Evolutionary conservation across 2,329 filamentous ascomycete genomes (phyloP), one percentile per base, ranked within the genome.

Genomic region (Botrytis paeoniae): DNA sequence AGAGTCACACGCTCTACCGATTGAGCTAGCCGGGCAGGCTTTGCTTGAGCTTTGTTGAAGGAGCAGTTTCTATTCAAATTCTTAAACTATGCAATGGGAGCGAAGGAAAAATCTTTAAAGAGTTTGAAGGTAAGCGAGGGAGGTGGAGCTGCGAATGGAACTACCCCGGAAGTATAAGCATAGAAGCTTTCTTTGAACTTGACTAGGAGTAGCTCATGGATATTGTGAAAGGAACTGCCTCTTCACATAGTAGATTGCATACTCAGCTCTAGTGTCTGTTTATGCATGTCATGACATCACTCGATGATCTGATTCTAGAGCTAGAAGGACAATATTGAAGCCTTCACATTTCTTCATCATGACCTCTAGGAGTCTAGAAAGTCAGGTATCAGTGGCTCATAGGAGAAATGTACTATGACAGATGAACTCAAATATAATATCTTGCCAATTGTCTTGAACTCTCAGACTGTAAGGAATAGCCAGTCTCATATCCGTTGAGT

Each of bases 1-100:
- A 79, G 77, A 79, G 77, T 75, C 78, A 77, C 77, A 79, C 78
- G 78, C 78, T 79, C 78, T 78, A 79, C 78, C 77, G 77, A 78
- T 78, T 79, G 78, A 78, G 78, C 78, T 79, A 77, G 73, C 77
- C 75, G 75, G 76, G 77, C 51, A 9, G 51, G 51, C 51, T 57
- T 29, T 57, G 51, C 51, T 57, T 57, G 51, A 57, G 14, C 6
- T 57, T 57, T 32, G n/a, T 29, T 57, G 48, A 0, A 54, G 51
- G 5, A 0, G 0, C 0, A 0, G 0, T 1, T 1, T 0, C 5
- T 29, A 16, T 29, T 29, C 1, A 8, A 29, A 18, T 8, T 29
- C 1, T 8, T 54, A 0, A n/a, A n/a, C 48, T 57, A 32, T 18
- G n/a, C 6, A 6, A 29, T 18, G 0, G 3, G 3, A 14, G 7